Base-by-base conservation (phyloP, 768 basidiomycete species). In the Rhodosporidiobolus odoratus region DNA sequence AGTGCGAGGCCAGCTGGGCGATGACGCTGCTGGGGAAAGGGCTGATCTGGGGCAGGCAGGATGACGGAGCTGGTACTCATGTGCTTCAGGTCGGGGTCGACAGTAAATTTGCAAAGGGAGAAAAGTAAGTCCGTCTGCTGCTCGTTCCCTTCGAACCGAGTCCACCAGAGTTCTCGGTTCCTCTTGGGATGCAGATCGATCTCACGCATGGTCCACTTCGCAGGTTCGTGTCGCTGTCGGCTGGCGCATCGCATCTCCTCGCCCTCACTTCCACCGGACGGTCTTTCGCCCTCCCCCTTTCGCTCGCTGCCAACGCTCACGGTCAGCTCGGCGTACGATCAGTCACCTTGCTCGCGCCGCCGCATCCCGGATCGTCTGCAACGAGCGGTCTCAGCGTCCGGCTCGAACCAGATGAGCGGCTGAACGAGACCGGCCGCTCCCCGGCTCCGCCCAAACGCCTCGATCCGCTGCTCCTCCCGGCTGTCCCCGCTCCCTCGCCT, bases 321-420 rank as follows among this genome's bases (percentile, higher is more conserved):
- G 89, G 90, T 2, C 93, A 96, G 78, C 86, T 97, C 13, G 93
- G 92, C 12, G 83, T 89, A 74, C 85, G 87, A 37, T 85, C 85
- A 70, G 83, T 88, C 58, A 81, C 85, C 59, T 82, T 89, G 3
- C 54, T 68, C 34, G 52, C 67, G 0, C 69, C 69, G 8, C 65
- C 43, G 0, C 72, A 73, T 34, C 61, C 65, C 16, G 41, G 50
- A 32, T 67, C 62, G 19, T 56, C 60, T 8, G 37, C 58, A 6
- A 35, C 38, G 21, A 43, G 61, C 78, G 79, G 41, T 75, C 81
- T 32, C 21, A 43, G 53, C 3, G 69, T 60, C 50, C 58, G 32
- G 62, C 72, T 68, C 74, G 73, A 35, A n/a, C 76, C 56, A 10
- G 71, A 62, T 52, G 58, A 69, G 37, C 52, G 57, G 12, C 40